Base-by-base conservation (phyloP, 768 basidiomycete genomes). In the Rhodotorula diobovata region DNA sequence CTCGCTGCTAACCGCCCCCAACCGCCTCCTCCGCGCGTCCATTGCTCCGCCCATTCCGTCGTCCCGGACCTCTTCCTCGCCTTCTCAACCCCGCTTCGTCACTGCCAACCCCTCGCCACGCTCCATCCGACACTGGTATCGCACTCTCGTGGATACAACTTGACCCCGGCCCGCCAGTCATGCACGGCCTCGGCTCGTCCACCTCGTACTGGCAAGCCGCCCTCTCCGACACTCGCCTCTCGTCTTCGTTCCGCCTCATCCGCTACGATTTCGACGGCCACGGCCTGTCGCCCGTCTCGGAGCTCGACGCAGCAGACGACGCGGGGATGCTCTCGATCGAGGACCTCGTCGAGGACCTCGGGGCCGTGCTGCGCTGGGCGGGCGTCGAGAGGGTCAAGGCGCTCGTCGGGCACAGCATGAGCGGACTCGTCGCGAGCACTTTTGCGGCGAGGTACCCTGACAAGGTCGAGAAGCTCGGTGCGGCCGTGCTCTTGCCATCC, bases 191-290 rank as follows among this genome's bases (percentile, higher is more conserved):
- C 45, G 71, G 71, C 30, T 72, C 71, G 35, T 50, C 51, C 0
- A 65, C 67, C 9, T 60, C 71, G 9, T 72, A 68, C 59, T 72
- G 54, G 58, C 59, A 68, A 20, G 67, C 71, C 11, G 8, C 63
- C 2, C 23, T 72, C 18, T 7, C 57, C 20, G 25, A 35, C 28
- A 57, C 71, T 1, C 51, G 39, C 4, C 67, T 72, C 20, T 12
- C 37, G 46, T 0, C 60, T 0, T 30, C 15, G 11, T 54, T 41
- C 63, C 67, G 59, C 16, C 51, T 68, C 39, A 53, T 72, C 58
- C 71, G 71, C 45, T 68, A 68, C 63, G 71, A 72, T 30, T 65
- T 68, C 25, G 71, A 72, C 55, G 71, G 71, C 0, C 67, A 68
- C 63, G 71, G 71, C 37, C 34, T 68, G 18, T 45, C 35, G 16